Evolutionary conservation across 2,329 filamentous ascomycete genomes (phyloP).

Genomic region (Fonsecaea erecta): DNA sequence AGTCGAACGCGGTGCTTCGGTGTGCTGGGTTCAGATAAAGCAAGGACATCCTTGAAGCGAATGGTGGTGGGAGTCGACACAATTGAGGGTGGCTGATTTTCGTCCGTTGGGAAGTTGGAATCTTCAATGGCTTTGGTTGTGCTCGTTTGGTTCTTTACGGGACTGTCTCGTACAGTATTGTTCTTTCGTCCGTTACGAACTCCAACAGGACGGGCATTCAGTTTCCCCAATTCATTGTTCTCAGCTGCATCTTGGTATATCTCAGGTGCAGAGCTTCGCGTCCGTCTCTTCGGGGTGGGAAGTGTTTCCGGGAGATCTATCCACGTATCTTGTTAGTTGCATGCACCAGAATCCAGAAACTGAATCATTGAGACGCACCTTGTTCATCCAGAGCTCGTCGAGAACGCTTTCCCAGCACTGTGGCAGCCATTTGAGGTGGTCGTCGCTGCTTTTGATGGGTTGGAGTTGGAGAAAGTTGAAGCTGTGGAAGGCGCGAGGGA

Average conservation of each 20-base stretch:
- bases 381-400: constrained; percentile 45
- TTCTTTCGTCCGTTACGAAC: constrained; percentile 53
- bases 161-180: constrained; percentile 47
- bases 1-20: constrained; percentile 84
- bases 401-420: constrained; percentile 51
- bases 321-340: constrained; percentile 12
- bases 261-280: constrained; percentile 49
- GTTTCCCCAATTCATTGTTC: constrained; percentile 22
- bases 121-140: constrained; percentile 32
- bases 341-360: constrained; percentile 18
- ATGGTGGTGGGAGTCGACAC: constrained; percentile 61
- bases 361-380: constrained; percentile 43
- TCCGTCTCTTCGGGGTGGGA: constrained; percentile 51
- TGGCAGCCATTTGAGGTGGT: constrained; percentile 43
- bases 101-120: constrained; percentile 44
- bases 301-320: constrained; percentile 30
- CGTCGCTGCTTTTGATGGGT: constrained; percentile 45
- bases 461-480: constrained; percentile 17
- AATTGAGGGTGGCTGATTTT: constrained; percentile 47
- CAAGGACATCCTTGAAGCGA: constrained; percentile 77
- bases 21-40: constrained; percentile 71
- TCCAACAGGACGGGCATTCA: constrained; percentile 40
- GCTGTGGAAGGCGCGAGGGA: constrained; percentile 31
- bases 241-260: constrained; percentile 44
- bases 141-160: constrained; percentile 20